Evolutionary conservation across 2,329 filamentous ascomycete species (phyloP), one percentile per base, ranked within the genome.

Genomic region (Aureobasidium sp.): DNA sequence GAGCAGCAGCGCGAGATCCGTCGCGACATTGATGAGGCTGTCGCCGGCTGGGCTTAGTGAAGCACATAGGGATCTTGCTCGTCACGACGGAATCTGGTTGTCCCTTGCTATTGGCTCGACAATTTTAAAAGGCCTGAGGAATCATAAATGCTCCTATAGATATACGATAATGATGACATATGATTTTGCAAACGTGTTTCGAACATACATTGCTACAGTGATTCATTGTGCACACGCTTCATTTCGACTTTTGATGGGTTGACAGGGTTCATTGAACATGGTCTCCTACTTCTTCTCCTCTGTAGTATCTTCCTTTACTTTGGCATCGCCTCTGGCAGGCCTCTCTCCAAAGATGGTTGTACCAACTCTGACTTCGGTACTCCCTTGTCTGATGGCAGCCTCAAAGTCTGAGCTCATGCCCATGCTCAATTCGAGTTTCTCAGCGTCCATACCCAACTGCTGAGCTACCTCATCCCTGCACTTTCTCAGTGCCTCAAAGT

Each of bases 321-420:
- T 88, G 2, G 90, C 90, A 75, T 95, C 89, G 53, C 84, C 84
- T 81, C 88, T 95, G 41, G 84, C 80, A 17, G 91, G 91, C 71
- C 94, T 82, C 71, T 86, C 79, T 1, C 94, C 94, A 73, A 99
- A 99, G 63, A 99, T 96, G 1, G 90, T 93, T 71, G 91, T 97
- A 1, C 94, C 94, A 9, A 99, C 85, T 63, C 94, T 83, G 6
- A 99, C 92, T 80, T 97, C 92, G 68, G 85, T 82, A 76, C 92
- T 97, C 0, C 94, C 94, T 79, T 91, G 79, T 13, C 75, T 77
- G 70, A 97, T 87, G 0, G 94, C 94, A 8, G 87, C 89, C 78
- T 96, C 92, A 74, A 93, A 99, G 75, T 99, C 94, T 71, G 90
- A 86, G 72, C 92, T 97, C 55, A 99, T 99, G 7, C 93, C 93